A percentile compares a stretch with the other conserved stretches of the same genome.
Evolutionary conservation across 1,139 yeast species (phyloP).

Genomic region (Suhomyces wounanorum): DNA sequence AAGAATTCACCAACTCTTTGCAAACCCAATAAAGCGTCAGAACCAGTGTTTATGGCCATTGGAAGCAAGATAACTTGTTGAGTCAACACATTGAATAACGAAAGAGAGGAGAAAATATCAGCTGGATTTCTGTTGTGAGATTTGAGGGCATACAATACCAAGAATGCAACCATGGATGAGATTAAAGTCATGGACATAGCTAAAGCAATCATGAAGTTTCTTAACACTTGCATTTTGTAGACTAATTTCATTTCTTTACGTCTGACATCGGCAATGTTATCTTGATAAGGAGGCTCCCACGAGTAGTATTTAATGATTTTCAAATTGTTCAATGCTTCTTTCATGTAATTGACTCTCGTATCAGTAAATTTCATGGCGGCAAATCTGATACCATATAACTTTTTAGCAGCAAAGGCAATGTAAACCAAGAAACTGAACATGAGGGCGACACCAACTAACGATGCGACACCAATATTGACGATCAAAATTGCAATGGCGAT

Average conservation of each 20-base stretch:
- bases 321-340: constrained; percentile 65
- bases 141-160: constrained; percentile 59
- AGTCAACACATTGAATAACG: constrained; percentile 66
- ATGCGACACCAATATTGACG: constrained; percentile 70
- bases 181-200: constrained; percentile 63
- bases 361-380: constrained; percentile 56
- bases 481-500: constrained; percentile 65
- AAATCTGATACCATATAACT: constrained; percentile 44
- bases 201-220: constrained; percentile 61
- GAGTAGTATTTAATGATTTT: constrained; percentile 68
- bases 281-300: constrained; percentile 65
- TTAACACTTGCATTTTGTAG: constrained; percentile 51
- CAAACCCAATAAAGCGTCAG: constrained; percentile 70
- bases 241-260: constrained; percentile 50
- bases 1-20: constrained; percentile 59
- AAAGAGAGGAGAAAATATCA: constrained; percentile 74
- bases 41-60: constrained; percentile 63
- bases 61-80: constrained; percentile 64
- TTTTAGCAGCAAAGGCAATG: constrained; percentile 35
- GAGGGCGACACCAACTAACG: constrained; percentile 62
- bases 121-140: constrained; percentile 58
- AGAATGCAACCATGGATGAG: constrained; percentile 73
- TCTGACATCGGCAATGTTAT: constrained; percentile 49
- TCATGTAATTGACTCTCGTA: constrained; percentile 57
- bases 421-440: constrained; percentile 40